phyloP scores from a whole-genome alignment of 2,329 filamentous ascomycete species.

The Trichoderma sp. region DNA sequence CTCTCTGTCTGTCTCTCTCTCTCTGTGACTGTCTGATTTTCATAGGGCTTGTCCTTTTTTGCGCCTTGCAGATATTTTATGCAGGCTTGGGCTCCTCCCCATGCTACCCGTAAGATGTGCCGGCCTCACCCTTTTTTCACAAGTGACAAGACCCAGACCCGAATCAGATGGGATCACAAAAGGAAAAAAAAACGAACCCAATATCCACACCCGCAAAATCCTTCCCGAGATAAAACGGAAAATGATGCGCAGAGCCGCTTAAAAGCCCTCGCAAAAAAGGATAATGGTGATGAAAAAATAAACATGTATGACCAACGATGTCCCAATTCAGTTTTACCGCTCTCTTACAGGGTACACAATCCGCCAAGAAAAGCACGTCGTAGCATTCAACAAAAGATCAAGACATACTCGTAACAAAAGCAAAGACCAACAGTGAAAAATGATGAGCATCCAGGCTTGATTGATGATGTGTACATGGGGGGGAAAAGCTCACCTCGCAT shows the following conservation, averaged over 20 bases:
- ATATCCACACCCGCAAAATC: not conserved
- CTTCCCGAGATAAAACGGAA: not conserved
- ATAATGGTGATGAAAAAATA: not conserved
- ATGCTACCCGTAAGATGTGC: not conserved
- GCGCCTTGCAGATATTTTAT: not conserved
- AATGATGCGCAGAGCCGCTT: not conserved
- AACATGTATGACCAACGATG: not conserved
- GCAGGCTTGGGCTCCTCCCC: not conserved
- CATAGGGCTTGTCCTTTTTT: not conserved
- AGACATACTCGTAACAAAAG: not conserved
- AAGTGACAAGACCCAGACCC: not conserved
- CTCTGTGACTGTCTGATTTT: not conserved
- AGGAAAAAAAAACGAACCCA: not conserved
- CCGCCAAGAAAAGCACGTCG: not conserved
- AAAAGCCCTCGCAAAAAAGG: constrained; percentile 4
- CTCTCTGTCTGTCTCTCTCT: not conserved
- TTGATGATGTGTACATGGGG: not conserved
- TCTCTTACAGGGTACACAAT: not conserved
- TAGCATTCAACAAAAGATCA: not conserved
- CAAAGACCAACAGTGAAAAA: not conserved
- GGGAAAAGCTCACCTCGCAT: not conserved
- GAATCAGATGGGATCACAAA: not conserved
- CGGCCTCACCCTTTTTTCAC: not conserved
- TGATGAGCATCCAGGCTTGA: not conserved
- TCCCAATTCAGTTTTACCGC: not conserved